Base-by-base conservation (phyloP, 257 asterid species). In the Anisodus tanguticus region DNA sequence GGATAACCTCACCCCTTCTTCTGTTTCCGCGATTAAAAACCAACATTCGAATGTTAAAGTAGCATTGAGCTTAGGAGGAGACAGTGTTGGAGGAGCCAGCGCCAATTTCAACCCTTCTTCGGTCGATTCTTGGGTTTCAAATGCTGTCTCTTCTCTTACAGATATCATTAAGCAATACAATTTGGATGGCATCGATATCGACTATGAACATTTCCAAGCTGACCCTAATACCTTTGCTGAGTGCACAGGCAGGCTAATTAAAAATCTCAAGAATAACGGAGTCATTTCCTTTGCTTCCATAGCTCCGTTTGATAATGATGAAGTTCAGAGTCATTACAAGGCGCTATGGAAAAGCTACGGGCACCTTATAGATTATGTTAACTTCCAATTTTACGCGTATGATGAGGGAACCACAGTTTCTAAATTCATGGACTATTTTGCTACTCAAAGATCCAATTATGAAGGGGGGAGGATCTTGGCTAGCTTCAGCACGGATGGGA, bases 341-440 rank as follows among this genome's bases (percentile, higher is more conserved):
- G 91, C 94, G 0, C 84, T 95, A 37, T 95, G 98, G 98, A 90
- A 72, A 11, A 83, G 82, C 11, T 87, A 94, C 17, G 92, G 93
- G 0, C 47, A 86, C 35, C 7, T 84, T 15, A 92, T 95, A 6
- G 97, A 94, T 84, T 95, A 88, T 4, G 98, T 93, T 81, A 95
- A 93, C 62, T 95, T 95, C 82, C 97, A 95, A 26, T 95, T 95
- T 84, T 93, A 95, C 57, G 98, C 95, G 2, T 94, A 94, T 51
- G 95, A 91, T 62, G 1, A 86, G 74, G 94, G 93, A 81, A 95
- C 97, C 0, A 92, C 86, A 0, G 97, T 95, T 8, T 83, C 89
- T 13, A 89, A 92, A 82, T 94, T 95, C 72, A 5, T 94, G 80
- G 62, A 71, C 0, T 92, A 94, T 69, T 94, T 94, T 15, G 88